Evolutionary conservation across 1,139 yeast genomes (phyloP), one percentile per base, ranked within the genome.

Genomic region (Suhomyces panamericanus): DNA sequence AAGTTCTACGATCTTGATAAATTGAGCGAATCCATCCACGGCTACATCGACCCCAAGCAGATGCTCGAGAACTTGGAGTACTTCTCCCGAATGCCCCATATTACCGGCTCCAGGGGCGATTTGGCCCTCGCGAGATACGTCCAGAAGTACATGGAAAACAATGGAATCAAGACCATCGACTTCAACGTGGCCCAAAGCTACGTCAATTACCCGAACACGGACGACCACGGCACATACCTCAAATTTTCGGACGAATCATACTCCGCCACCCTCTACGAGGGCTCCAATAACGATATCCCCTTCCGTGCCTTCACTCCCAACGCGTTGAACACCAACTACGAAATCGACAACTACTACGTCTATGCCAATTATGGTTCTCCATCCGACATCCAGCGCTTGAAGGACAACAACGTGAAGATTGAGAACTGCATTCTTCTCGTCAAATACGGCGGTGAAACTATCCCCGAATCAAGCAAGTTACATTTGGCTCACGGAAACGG

Each of bases 61-160:
- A 74, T 93, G 68, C 83, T 83, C 57, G 86, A 81, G 46, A 81
- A 85, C 48, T 62, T 87, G 52, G 87, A 88, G 56, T 90, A 89
- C 58, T 62, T 93, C 32, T 81, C 93, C 13, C 80, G 89, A 1
- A 80, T 90, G 81, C 90, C 96, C 1, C 98, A 90, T 61, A 66
- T 83, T 50, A 83, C 96, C 0, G 98, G 98, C 2, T 84, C 97
- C 2, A 79, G 80, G 15, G 98, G 96, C 14, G 97, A 90, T 60
- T 64, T 81, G 48, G 75, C 89, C 0, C 66, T 89, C 31, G 84
- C 89, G 1, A 73, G 76, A 49, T 89, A 85, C 60, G 72, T 91
- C 17, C 74, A 78, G 50, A 72, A 75, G 12, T 77, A 78, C 46
- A 80, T 87, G 66, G 60, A 64, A 20, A 76, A 79, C 45, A 80